Conservation (phyloP, 345 rosid species). For the Lepidium sativum region DNA sequence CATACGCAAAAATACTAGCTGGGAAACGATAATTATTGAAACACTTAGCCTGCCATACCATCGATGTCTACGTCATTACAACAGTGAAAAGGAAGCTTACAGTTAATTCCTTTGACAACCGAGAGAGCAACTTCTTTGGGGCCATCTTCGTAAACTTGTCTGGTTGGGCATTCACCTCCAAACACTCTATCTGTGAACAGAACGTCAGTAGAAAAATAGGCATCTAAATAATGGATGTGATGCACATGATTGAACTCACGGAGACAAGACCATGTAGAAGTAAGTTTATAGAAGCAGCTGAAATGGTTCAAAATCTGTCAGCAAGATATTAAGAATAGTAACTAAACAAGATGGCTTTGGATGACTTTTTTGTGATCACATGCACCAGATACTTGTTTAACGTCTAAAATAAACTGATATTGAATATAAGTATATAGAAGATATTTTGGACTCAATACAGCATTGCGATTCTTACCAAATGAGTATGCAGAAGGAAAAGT, state of each 20-base stretch:
- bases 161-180: constrained; percentile 76
- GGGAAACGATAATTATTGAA: constrained; percentile 12
- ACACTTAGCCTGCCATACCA: not conserved
- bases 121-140: constrained; percentile 82
- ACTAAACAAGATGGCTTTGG: constrained; percentile 31
- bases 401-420: not conserved
- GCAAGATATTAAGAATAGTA: constrained; percentile 14
- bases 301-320: not conserved
- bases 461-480: constrained; percentile 54
- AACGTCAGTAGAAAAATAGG: not conserved
- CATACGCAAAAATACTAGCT: constrained; percentile 97
- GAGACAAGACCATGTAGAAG: not conserved
- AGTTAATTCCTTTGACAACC: constrained; percentile 80
- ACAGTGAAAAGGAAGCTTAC: constrained; percentile 38
- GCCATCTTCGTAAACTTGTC: constrained; percentile 75
- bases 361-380: constrained; percentile 46
- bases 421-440: not conserved
- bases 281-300: not conserved
- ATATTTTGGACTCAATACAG: not conserved
- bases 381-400: constrained; percentile 33
- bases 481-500: constrained; percentile 83
- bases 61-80: not conserved
- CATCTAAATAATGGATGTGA: not conserved
- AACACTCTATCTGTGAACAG: constrained; percentile 71
- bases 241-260: not conserved